Base-by-base conservation (phyloP, 768 basidiomycete species). In the Leucogyrophana mollusca region DNA sequence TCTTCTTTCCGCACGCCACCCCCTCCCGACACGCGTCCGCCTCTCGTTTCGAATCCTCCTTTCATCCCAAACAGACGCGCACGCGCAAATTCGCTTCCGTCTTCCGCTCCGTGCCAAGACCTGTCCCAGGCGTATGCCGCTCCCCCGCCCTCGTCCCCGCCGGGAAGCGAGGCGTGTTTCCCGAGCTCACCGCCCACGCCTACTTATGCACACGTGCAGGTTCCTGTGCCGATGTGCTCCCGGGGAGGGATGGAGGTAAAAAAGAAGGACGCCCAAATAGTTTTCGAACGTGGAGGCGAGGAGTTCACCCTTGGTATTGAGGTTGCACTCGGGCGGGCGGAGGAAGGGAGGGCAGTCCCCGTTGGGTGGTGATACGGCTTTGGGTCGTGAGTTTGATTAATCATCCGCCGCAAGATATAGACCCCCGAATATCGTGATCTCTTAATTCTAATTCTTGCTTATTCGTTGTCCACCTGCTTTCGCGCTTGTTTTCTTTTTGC, bases 221-320 rank as follows among this genome's bases (percentile, higher is more conserved):
- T 53, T 5, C 55, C 55, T 25, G 34, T 51, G 18, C 54, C 51
- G 9, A n/a, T 37, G 35, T 37, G 35, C 16, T 50, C 3, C 33
- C 43, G 39, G 48, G 32, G 8, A 14, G 39, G 32, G 40, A 17
- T 22, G 22, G 23, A 9, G 27, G 20, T 16, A 16, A 17, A 22
- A 20, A 42, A 24, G 36, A 42, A 53, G 27, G 63, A 56, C 32
- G 45, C 35, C 9, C 7, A 16, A 16, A 21, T 58, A 30, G 45
- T 59, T 9, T 65, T 65, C 38, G 53, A 65, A 42, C 61, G 56
- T 32, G 54, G 27, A 3, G 63, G 59, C 6, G 55, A 58, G 23
- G 61, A 57, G 37, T 66, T 54, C 21, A 55, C 55, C 1, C 51
- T 61, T 22, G 66, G 64, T 13, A 47, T 67, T 22, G 65, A 65